Percentiles rank a stretch among this genome's conserved stretches.
phyloP scores from a whole-genome alignment of 352 stramenopile species.

The Phytophthora pistaciae region DNA sequence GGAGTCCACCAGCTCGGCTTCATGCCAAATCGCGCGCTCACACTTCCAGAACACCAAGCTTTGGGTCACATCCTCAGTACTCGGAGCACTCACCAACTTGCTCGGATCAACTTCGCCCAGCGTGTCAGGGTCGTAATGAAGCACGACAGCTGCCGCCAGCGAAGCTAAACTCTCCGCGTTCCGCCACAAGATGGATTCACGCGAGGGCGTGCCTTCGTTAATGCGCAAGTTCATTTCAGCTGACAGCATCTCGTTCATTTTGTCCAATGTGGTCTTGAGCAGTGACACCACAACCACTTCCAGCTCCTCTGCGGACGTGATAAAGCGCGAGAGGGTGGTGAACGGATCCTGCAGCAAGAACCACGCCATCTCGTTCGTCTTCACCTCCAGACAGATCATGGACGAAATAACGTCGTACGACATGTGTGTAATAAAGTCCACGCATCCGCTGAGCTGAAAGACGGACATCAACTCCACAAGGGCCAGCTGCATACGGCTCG shows the following conservation, averaged over 20 bases:
- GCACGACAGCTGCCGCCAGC: constrained; percentile 73
- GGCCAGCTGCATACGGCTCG: constrained; percentile 74
- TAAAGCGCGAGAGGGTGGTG: constrained; percentile 73
- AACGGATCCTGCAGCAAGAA: constrained; percentile 85
- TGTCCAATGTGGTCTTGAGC: constrained; percentile 77
- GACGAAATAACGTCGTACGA: constrained; percentile 86
- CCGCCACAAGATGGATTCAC: constrained; percentile 80
- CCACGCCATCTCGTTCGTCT: constrained; percentile 86
- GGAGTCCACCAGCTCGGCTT: constrained; percentile 79
- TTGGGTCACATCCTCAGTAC: constrained; percentile 27
- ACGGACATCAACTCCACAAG: constrained; percentile 76
- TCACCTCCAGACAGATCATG: constrained; percentile 84
- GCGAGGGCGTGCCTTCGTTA: constrained; percentile 69
- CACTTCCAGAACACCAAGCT: constrained; percentile 81
- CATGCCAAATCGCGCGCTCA: constrained; percentile 76
- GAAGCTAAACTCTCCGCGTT: constrained; percentile 85
- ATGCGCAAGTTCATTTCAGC: constrained; percentile 73
- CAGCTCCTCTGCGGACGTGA: constrained; percentile 64
- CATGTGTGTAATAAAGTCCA: constrained; percentile 76
- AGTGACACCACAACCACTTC: constrained; percentile 79
- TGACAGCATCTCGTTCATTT: constrained; percentile 82
- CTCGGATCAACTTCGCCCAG: constrained; percentile 65
- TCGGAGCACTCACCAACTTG: constrained; percentile 19
- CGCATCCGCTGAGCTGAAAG: constrained; percentile 62
- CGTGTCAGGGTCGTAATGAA: constrained; percentile 86